These are phyloP conservation scores for Bretschneidera sinensis DNA, from an alignment of 345 rosid species.

Conservation along the genomic window DNA sequence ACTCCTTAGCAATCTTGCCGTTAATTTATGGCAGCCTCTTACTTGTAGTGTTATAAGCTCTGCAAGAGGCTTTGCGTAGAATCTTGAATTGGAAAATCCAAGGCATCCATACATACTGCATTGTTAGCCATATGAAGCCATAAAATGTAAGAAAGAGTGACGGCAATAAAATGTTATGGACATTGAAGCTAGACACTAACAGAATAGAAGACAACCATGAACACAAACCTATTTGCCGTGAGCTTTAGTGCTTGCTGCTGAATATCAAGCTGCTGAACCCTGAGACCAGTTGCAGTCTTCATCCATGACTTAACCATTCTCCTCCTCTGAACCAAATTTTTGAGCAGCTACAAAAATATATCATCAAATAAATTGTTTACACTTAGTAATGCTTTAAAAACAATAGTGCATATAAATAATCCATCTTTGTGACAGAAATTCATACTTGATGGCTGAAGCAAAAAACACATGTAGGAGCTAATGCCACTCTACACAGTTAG, in stretches of 20 bases:
- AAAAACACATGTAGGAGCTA: background rate
- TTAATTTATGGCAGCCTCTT: conserved; percentile 21
- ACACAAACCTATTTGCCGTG: conserved; percentile 85
- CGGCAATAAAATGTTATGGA: conserved; percentile 11
- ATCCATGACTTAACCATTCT: conserved; percentile 79
- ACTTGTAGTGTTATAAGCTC: conserved; percentile 93
- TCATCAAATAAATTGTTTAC: conserved; percentile 15
- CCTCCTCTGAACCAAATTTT: conserved; percentile 81
- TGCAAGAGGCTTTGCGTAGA: conserved; percentile 97
- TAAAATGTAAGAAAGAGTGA: conserved; percentile 8
- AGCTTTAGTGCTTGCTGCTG: conserved; percentile 98
- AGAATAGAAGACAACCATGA: conserved; percentile 10
- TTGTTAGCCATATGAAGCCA: conserved; percentile 11
- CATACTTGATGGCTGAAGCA: background rate
- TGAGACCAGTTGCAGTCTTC: conserved; percentile 77
- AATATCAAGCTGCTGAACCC: conserved; percentile 83
- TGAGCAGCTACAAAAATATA: conserved; percentile 63
- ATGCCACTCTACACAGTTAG: background rate
- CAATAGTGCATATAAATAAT: conserved; percentile 1
- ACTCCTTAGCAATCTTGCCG: conserved; percentile 7
- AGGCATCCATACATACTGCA: conserved; percentile 99
- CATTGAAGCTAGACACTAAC: background rate
- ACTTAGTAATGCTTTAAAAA: conserved; percentile 3
- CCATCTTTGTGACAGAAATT: background rate
- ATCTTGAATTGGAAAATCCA: conserved; percentile 96